Evolutionary conservation across 768 basidiomycete genomes (phyloP).

Genomic region (Russula emetica): DNA sequence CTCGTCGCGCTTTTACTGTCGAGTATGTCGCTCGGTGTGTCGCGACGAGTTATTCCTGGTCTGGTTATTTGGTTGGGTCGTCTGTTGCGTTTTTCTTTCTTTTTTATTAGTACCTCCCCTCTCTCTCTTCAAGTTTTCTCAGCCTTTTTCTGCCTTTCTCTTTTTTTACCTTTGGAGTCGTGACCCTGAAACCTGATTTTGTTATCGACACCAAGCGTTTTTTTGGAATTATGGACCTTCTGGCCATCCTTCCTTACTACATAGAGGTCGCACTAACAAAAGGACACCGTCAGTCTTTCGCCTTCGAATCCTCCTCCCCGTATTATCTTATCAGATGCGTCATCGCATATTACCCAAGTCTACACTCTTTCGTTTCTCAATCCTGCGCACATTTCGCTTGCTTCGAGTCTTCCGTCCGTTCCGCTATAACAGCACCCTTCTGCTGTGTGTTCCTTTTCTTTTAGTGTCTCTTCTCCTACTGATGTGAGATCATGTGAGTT

Average conservation of each 20-base stretch:
- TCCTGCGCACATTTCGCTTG: slow-evolving; percentile 84
- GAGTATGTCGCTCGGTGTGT: slow-evolving; percentile 72
- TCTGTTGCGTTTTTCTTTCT: slow-evolving; percentile 47
- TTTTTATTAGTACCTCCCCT: background rate
- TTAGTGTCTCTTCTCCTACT: background rate
- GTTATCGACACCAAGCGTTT: slow-evolving; percentile 48
- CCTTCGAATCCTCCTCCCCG: background rate
- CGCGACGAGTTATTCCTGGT: slow-evolving; percentile 72
- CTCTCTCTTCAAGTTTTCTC: no score
- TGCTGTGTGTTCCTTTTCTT: slow-evolving; percentile 47
- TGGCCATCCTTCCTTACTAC: slow-evolving; percentile 86
- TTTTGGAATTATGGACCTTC: slow-evolving; percentile 81
- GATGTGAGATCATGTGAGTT: background rate
- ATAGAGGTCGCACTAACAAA: slow-evolving; percentile 76
- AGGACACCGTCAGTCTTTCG: slow-evolving; percentile 67
- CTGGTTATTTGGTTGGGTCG: slow-evolving; percentile 57
- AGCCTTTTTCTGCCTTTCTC: no score
- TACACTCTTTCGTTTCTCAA: slow-evolving; percentile 85
- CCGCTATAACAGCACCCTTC: slow-evolving; percentile 74
- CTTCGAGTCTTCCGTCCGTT: slow-evolving; percentile 88
- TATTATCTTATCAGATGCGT: slow-evolving; percentile 2
- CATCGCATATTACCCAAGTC: slow-evolving; percentile 46
- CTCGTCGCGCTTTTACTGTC: slow-evolving; percentile 82
- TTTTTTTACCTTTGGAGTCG: background rate
- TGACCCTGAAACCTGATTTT: background rate